phyloP scores from a whole-genome alignment of 768 basidiomycete species.

The Leccinum fibrillosum region DNA sequence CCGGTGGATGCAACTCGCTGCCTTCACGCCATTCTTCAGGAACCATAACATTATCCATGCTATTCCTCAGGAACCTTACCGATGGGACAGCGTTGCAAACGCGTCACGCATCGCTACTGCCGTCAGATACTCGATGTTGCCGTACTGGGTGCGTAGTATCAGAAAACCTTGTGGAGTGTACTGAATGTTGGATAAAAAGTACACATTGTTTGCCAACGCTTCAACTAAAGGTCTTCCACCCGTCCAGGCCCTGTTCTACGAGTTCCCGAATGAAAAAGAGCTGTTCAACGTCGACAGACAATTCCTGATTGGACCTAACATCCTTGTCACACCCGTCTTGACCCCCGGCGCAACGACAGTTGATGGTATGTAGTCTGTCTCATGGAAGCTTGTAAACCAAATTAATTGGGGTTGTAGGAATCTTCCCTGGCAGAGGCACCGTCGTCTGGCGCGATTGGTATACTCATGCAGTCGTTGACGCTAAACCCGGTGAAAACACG shows the following conservation, averaged over 20 bases:
- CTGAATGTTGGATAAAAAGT: slow-evolving; percentile 39
- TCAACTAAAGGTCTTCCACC: slow-evolving; percentile 66
- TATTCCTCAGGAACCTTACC: slow-evolving; percentile 75
- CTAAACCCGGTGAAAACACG: slow-evolving; percentile 38
- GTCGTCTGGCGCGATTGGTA: slow-evolving; percentile 74
- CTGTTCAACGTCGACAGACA: slow-evolving; percentile 61
- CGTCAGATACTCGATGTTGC: slow-evolving; percentile 68
- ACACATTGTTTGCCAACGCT: slow-evolving; percentile 69
- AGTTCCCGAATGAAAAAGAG: slow-evolving; percentile 71
- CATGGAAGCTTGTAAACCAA: background rate
- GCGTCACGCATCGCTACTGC: slow-evolving; percentile 69
- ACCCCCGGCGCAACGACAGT: slow-evolving; percentile 66
- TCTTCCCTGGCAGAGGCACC: slow-evolving; percentile 60
- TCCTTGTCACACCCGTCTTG: slow-evolving; percentile 77
- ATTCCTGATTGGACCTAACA: slow-evolving; percentile 66
- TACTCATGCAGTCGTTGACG: slow-evolving; percentile 54
- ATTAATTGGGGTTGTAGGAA: slow-evolving; percentile 35
- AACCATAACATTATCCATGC: slow-evolving; percentile 72
- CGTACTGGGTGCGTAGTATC: slow-evolving; percentile 64
- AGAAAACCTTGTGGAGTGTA: background rate
- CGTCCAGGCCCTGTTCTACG: slow-evolving; percentile 72
- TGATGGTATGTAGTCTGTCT: slow-evolving; percentile 41
- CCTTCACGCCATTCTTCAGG: slow-evolving; percentile 78
- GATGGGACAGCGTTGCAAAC: slow-evolving; percentile 77
- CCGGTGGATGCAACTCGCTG: slow-evolving; percentile 85